Base-by-base conservation (phyloP, 192 early-diverging fungal species). In the Coemansia sp. region DNA sequence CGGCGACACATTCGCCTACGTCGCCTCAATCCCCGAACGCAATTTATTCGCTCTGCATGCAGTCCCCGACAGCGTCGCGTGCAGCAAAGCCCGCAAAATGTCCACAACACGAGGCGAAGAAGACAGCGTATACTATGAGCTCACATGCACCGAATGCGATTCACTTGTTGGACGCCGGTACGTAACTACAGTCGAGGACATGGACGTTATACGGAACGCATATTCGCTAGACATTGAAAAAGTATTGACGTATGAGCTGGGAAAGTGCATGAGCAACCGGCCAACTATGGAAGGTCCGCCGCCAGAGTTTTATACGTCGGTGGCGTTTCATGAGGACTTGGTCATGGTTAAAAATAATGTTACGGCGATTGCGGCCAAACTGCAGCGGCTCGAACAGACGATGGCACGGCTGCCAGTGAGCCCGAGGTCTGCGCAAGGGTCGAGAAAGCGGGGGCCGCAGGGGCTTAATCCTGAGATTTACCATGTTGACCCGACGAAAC, bases 1-100 rank as follows among this genome's bases (percentile, higher is more conserved):
- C 4, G 76, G 76, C 44, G 76, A 79, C 54, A 79, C 76, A 1
- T 79, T 79, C 50, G 67, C 76, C 20, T 79, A 74, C 50, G 76
- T 64, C 14, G 67, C 76, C 10, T 73, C 71, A 11, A 50, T 73
- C 15, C 76, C 76, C 11, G 76, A 73, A 15, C 68, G 71, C 57
- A 79, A 74, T 50, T 60, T 65, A 28, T 70, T 79, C 66, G 76
- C 64, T 3, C 64, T 79, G 4, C 64, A 73, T 0, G 60, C 67
- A 1, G 76, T 79, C 5, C 76, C 76, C 2, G 64, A 66, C 4
- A 79, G 71, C 62, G 60, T 79, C 4, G 46, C 52, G 1, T 63
- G 56, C 34, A 40, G 64, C 37, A 69, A 65, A 19, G 12, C 44
- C 8, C 64, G 65, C 14, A 79, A 70, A 57, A 74, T 56, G 51